Evolutionary conservation across 805 yeast species (phyloP), one percentile per base, ranked within the genome.

Genomic region (Candida xiaguanensis): DNA sequence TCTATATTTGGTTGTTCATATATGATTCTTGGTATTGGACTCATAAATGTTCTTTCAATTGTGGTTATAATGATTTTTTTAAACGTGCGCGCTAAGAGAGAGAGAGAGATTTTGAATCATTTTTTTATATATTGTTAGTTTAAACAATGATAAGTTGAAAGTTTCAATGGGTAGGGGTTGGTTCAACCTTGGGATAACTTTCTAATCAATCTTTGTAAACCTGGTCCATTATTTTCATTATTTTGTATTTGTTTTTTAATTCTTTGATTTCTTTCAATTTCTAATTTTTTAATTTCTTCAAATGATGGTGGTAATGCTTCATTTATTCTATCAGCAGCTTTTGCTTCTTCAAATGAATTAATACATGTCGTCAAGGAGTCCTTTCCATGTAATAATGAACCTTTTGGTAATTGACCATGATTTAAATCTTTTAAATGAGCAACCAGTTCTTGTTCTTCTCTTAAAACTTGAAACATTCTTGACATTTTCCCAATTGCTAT

Each of bases 401-500:
- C 96, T 53, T 83, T 80, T 9, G 98, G 98, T 47, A 91, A 67
- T 8, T 67, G 70, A n/a, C 93, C 91, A 34, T 88, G 81, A 45
- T 83, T 74, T 46, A 78, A 70, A 13, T 73, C 71, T 63, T 88
- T 87, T 52, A 91, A 71, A 53, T 83, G 87, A 36, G 82, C 81
- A 36, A 91, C 93, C 48, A 79, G 80, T 59, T 87, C 97, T 34
- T 90, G 75, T 54, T 91, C 96, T 56, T 87, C 89, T 48, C 97
- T 75, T 51, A 91, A 70, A 6, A 90, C 83, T 46, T 81, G 83
- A 63, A 85, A 90, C 95, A 91, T 87, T 41, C 96, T 76, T 17
- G 96, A 83, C 49, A 91, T 87, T 49, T 95, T 78, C n/a, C 98
- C 98, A 61, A 91, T 93, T 11, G 98, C 98, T 52, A 91, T 64